Conservation (phyloP, 73 alveolate genomes). For the Effrenium voratum region DNA sequence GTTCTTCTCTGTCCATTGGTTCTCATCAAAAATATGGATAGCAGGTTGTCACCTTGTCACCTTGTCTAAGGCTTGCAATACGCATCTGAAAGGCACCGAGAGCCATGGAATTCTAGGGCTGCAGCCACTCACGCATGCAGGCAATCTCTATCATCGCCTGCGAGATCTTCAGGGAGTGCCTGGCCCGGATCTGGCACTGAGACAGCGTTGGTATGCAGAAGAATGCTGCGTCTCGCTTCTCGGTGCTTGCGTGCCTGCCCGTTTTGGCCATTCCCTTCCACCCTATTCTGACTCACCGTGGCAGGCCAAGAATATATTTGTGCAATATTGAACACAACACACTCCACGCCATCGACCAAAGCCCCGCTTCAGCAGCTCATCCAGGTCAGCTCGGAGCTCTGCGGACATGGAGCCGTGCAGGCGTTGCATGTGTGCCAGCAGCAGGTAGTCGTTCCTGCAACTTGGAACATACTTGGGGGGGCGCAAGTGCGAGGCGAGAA, state of each 20-base stretch:
- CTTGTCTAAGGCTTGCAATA: too few relatives aligned
- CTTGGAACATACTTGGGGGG: too few relatives aligned
- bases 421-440: constrained; percentile 95
- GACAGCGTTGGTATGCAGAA: too few relatives aligned
- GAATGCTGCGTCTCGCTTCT: not conserved
- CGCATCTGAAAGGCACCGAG: not conserved
- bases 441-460: constrained; percentile 51
- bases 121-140: constrained; percentile 73
- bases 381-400: constrained; percentile 49
- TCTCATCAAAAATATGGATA: not conserved
- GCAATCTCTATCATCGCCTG: constrained; percentile 94
- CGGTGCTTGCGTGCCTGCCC: not conserved
- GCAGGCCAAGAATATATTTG: too few relatives aligned
- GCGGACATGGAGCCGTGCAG: constrained; percentile 65
- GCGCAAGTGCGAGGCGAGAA: too few relatives aligned
- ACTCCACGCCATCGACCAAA: too few relatives aligned
- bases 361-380: constrained; percentile 62
- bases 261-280: not conserved
- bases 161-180: constrained; percentile 85
- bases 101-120: not conserved
- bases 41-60: not conserved
- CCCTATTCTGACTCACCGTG: too few relatives aligned
- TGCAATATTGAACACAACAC: too few relatives aligned
- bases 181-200: too few relatives aligned
- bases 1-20: not conserved